A percentile compares a stretch with the other conserved stretches of the same genome.
Evolutionary conservation across 352 stramenopile genomes (phyloP).

Genomic region (Bremia lactucae): DNA sequence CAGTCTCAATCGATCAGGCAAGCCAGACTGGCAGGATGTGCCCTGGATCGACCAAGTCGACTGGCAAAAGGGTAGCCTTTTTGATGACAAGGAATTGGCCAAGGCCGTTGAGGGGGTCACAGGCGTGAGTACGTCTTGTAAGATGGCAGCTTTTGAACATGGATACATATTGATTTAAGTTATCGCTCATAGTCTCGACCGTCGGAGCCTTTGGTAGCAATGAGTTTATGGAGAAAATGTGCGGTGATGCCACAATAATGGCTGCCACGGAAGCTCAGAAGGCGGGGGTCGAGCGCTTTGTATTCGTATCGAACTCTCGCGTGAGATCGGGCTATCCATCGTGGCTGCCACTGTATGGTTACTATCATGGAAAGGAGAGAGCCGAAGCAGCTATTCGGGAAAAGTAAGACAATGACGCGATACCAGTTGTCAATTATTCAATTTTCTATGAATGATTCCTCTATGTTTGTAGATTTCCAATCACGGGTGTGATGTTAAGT

Average conservation of each 20-base stretch:
- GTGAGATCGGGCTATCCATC: constrained; percentile 65
- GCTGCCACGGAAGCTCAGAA: constrained; percentile 63
- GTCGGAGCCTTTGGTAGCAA: constrained; percentile 83
- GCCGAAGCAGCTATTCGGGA: constrained; percentile 65
- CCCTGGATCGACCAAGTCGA: constrained; percentile 82
- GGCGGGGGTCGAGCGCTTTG: constrained; percentile 67
- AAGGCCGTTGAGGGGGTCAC: constrained; percentile 66
- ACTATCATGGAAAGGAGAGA: constrained; percentile 86
- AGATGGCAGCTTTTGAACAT: neutral
- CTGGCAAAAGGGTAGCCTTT: constrained; percentile 79
- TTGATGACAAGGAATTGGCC: constrained; percentile 51
- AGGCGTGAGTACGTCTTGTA: constrained; percentile 54
- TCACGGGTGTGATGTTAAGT: constrained; percentile 66
- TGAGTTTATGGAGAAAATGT: constrained; percentile 85
- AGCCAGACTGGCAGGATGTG: constrained; percentile 68
- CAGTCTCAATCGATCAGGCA: constrained; percentile 76
- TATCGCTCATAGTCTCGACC: constrained; percentile 54
- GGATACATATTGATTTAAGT: constrained; percentile 1
- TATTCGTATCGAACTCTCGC: constrained; percentile 88
- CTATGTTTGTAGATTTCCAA: constrained; percentile 39
- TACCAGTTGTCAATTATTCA: neutral
- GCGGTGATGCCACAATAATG: constrained; percentile 80
- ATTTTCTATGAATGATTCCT: neutral
- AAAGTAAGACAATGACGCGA: constrained; percentile 18
- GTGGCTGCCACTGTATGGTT: constrained; percentile 75